Evolutionary conservation across 345 rosid species (phyloP).

Genomic region (Euphorbia pulcherrima): DNA sequence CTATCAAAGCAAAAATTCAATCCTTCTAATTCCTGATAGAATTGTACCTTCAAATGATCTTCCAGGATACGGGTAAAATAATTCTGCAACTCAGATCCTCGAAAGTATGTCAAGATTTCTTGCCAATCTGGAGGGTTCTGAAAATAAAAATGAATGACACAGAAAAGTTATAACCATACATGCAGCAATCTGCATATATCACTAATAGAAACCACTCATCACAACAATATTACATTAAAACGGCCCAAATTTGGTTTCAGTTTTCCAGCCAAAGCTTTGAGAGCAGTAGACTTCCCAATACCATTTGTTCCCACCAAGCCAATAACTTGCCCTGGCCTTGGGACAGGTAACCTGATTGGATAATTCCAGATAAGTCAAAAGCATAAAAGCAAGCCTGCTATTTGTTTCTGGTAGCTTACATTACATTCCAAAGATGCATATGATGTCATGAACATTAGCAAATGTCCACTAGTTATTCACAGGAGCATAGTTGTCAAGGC

Average conservation of each 20-base stretch:
- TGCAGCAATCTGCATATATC: background rate
- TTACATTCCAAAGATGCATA: background rate
- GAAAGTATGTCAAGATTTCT: conserved; percentile 90
- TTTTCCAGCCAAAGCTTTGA: conserved; percentile 89
- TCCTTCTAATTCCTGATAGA: background rate
- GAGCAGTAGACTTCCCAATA: conserved; percentile 96
- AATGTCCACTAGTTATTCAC: background rate
- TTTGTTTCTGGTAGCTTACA: background rate
- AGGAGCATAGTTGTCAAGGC: no score
- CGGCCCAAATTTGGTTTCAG: conserved; percentile 97
- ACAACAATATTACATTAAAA: conserved; percentile 48
- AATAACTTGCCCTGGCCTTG: conserved; percentile 98
- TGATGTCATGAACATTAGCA: background rate
- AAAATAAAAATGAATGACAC: conserved; percentile 3
- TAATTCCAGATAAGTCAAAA: conserved; percentile 21
- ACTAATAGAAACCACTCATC: conserved; percentile 14
- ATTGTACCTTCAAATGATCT: conserved; percentile 80
- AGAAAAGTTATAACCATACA: conserved; percentile 10
- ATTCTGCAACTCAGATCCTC: conserved; percentile 96
- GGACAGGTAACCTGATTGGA: conserved; percentile 83
- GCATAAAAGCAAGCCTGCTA: conserved; percentile 10
- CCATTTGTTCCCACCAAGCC: conserved; percentile 99
- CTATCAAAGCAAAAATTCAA: background rate
- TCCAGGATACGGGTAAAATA: conserved; percentile 94
- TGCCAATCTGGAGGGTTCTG: conserved; percentile 99